Evolutionary conservation across 2,329 filamentous ascomycete species (phyloP).

Genomic region (Harringtonia aguacate): DNA sequence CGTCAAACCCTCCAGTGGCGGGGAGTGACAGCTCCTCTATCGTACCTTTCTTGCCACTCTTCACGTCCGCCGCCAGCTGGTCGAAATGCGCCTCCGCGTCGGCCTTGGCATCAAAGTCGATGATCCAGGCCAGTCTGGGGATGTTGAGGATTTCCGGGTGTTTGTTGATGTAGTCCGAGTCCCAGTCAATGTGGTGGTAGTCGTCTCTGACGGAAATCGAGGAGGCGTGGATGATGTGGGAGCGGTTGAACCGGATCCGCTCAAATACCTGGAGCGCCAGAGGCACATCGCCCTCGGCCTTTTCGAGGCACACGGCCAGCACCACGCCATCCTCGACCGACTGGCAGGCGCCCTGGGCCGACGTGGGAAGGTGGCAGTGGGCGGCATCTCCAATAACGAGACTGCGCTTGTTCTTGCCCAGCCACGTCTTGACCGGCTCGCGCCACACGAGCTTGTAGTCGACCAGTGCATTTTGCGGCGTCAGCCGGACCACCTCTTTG

Average conservation of each 20-base stretch:
- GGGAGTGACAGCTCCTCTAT: not conserved
- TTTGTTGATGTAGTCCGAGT: not conserved
- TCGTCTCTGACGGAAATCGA: not conserved
- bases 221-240: not conserved
- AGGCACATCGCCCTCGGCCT: not conserved
- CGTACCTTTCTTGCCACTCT: not conserved
- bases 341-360: not conserved
- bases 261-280: not conserved
- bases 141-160: not conserved
- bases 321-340: not conserved
- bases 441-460: slow-evolving; percentile 1
- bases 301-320: not conserved
- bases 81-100: not conserved
- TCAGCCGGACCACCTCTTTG: not conserved
- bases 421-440: not conserved
- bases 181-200: not conserved
- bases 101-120: not conserved
- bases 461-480: not conserved
- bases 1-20: too few relatives aligned
- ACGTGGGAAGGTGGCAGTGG: not conserved
- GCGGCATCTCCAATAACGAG: not conserved
- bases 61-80: not conserved
- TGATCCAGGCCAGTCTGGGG: not conserved
- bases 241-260: not conserved
- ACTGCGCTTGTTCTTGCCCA: not conserved